These are phyloP conservation scores for Anastatica hierochuntica DNA, from an alignment of 345 rosid genomes.

Conservation along the genomic window DNA sequence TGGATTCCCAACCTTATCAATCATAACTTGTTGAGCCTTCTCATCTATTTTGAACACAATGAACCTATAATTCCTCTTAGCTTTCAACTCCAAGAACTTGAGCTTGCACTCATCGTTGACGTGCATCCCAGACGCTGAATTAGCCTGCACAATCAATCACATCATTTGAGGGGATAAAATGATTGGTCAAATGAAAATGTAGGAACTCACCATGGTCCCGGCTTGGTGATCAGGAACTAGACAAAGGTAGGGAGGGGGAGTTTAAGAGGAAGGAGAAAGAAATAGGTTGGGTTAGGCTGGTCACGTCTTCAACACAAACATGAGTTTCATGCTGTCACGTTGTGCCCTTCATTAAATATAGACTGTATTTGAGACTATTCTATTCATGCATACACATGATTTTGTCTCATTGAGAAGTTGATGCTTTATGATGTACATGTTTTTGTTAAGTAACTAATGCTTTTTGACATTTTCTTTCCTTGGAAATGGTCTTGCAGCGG, in stretches of 20 bases:
- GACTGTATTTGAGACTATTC: neutral
- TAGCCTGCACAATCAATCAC: slow-evolving; percentile 36
- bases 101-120: slow-evolving; percentile 68
- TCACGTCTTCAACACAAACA: slow-evolving; percentile 25
- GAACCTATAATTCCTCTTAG: no score
- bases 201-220: slow-evolving; percentile 21
- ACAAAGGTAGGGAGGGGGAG: no score
- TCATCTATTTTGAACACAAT: slow-evolving; percentile 33
- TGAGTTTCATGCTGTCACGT: slow-evolving; percentile 30
- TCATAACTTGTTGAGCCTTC: slow-evolving; percentile 44
- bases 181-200: neutral
- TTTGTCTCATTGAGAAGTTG: no score
- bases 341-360: slow-evolving; percentile 22
- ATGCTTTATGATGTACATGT: no score
- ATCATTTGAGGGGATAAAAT: neutral
- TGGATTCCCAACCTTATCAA: slow-evolving; percentile 53
- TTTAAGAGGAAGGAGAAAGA: slow-evolving; percentile 13
- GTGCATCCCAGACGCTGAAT: slow-evolving; percentile 63
- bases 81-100: slow-evolving; percentile 56
- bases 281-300: slow-evolving; percentile 25
- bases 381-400: slow-evolving; percentile 7
- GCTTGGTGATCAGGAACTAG: slow-evolving; percentile 6
- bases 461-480: no score
- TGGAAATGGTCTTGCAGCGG: no score
- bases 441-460: no score